A percentile compares a stretch with the other conserved stretches of the same genome.
Conservation (phyloP, 345 rosid species). For the Eucalyptus camaldulensis region DNA sequence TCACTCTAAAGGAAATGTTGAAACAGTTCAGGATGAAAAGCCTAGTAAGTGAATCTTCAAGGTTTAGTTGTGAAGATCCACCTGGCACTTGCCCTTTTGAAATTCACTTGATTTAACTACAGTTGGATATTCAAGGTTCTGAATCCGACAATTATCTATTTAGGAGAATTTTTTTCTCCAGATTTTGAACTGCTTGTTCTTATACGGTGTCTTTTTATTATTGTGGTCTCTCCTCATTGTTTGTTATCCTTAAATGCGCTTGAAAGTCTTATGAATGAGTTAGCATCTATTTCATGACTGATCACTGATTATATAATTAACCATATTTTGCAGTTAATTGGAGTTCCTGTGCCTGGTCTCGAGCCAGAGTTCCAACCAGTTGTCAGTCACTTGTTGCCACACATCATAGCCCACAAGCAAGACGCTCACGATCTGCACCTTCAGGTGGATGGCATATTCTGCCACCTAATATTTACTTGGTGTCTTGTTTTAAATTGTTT, state of each 20-base stretch:
- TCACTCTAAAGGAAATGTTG: background rate
- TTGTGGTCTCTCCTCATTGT: background rate
- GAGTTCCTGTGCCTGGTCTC: constrained; percentile 58
- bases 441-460: constrained; percentile 31
- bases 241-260: background rate
- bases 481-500: background rate
- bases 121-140: background rate
- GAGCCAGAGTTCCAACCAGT: constrained; percentile 85
- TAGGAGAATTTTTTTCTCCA: background rate
- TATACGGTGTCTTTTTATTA: background rate
- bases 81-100: background rate
- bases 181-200: background rate
- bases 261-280: background rate
- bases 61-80: background rate
- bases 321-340: constrained; percentile 47
- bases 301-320: background rate
- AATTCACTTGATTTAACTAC: background rate
- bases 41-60: background rate
- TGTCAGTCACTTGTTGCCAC: constrained; percentile 63
- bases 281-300: background rate
- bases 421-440: constrained; percentile 71
- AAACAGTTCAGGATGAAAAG: background rate
- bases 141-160: background rate
- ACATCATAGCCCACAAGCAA: constrained; percentile 58
- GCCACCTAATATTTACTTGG: background rate